Evolutionary conservation across 306 rosid species (phyloP), one percentile per base, ranked within the genome.

Genomic region (Vigna trinervia): DNA sequence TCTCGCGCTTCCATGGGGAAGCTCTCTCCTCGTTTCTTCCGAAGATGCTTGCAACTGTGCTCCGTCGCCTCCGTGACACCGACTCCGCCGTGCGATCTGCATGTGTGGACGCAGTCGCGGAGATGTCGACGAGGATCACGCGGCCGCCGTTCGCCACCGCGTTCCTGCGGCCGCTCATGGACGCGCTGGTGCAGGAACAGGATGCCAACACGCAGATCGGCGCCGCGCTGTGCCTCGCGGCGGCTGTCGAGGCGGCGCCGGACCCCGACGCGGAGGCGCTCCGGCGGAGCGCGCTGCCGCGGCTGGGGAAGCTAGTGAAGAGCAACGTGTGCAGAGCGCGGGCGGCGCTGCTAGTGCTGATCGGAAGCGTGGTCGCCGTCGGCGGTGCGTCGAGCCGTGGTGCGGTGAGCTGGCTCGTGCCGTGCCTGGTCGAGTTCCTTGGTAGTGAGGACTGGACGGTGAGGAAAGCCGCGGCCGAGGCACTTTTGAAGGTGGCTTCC

Each of bases 381-480:
- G 92, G 99, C 14, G 98, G 97, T 45, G 96, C 93, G 34, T 83
- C 93, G 77, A 91, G 87, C 74, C 83, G 86, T 4, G 86, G 83
- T 32, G 66, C 84, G 22, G 46, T 96, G 91, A 93, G 85, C 69
- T 96, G 98, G 98, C 81, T 92, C 47, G 94, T 92, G 56, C 99
- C 98, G 12, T 85, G 88, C 52, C 83, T 88, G 15, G 80, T 89
- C 4, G 98, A 86, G 86, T 92, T 89, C 26, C 84, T 96, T 46
- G 66, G 89, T 28, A 85, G 75, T 53, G 98, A 92, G 60, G 99
- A 96, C 78, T 96, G 99, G 99, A 86, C 89, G 15, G 96, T 90
- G 79, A 91, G 99, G 81, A 96, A 92, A 75, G 97, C 96, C 5
- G 86, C 98, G 6, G 89, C 97, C 9, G 99, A 96, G 83, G 92